Evolutionary conservation across 2,329 filamentous ascomycete genomes (phyloP).

Genomic region (Dactylellina drechsleri): DNA sequence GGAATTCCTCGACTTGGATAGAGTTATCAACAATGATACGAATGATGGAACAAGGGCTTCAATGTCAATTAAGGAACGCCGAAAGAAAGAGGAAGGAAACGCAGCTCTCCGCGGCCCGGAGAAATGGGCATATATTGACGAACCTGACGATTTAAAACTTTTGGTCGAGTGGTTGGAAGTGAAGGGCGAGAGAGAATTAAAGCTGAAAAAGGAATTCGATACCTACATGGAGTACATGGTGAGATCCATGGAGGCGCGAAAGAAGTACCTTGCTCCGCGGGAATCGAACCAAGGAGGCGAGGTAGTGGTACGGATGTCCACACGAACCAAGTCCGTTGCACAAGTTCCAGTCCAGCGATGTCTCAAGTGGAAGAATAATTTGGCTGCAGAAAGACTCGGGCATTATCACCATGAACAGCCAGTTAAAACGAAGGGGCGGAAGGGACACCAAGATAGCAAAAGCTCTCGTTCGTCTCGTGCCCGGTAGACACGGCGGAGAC

Average conservation of each 20-base stretch:
- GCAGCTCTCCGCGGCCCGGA: constrained; percentile 79
- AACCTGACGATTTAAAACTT: constrained; percentile 78
- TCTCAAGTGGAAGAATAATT: constrained; percentile 73
- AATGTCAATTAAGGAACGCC: constrained; percentile 80
- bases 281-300: constrained; percentile 65
- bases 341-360: constrained; percentile 69
- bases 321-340: constrained; percentile 71
- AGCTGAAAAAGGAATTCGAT: constrained; percentile 85
- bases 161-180: constrained; percentile 89
- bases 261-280: constrained; percentile 72
- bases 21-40: constrained; percentile 51
- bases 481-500: constrained; percentile 27
- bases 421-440: constrained; percentile 62
- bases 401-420: constrained; percentile 71
- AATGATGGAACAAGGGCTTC: constrained; percentile 55
- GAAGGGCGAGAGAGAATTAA: constrained; percentile 84
- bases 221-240: constrained; percentile 79
- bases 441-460: constrained; percentile 31
- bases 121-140: constrained; percentile 93
- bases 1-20: constrained; percentile 66
- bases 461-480: constrained; percentile 41
- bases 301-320: constrained; percentile 69
- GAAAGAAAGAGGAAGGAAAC: constrained; percentile 82
- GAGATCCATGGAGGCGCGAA: constrained; percentile 81
- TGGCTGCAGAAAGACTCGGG: constrained; percentile 69